A percentile compares a stretch with the other conserved stretches of the same genome.
phyloP scores from a whole-genome alignment of 805 yeast species.

The Suhomyces sp. region DNA sequence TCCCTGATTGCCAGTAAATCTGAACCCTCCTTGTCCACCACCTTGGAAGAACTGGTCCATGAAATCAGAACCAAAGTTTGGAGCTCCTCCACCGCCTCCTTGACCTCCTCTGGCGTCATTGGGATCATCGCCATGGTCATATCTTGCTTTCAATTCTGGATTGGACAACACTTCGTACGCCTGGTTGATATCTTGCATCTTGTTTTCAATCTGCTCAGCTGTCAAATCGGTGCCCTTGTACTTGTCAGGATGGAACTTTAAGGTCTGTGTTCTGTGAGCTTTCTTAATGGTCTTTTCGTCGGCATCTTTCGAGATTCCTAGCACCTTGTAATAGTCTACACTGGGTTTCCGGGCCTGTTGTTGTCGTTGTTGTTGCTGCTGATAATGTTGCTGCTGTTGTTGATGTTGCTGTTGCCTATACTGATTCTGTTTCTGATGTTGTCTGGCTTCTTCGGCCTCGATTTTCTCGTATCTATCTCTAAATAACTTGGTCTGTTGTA shows the following conservation, averaged over 20 bases:
- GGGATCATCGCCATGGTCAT: conserved; percentile 63
- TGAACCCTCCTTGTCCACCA: neutral
- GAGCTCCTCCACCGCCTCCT: neutral
- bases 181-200: conserved; percentile 89
- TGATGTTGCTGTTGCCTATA: conserved; percentile 37
- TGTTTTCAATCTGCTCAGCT: conserved; percentile 67
- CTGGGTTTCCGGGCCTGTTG: conserved; percentile 36
- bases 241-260: conserved; percentile 90
- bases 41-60: conserved; percentile 9
- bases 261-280: conserved; percentile 76
- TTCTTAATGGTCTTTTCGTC: conserved; percentile 69
- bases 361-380: conserved; percentile 32
- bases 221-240: conserved; percentile 63
- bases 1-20: neutral
- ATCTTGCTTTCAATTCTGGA: conserved; percentile 58
- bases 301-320: conserved; percentile 68
- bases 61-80: conserved; percentile 1
- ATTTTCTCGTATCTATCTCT: conserved; percentile 27
- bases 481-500: conserved; percentile 40
- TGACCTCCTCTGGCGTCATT: conserved; percentile 29
- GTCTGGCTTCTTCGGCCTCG: conserved; percentile 25
- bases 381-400: conserved; percentile 47
- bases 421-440: conserved; percentile 35
- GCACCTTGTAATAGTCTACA: conserved; percentile 75
- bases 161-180: conserved; percentile 86